phyloP scores from a whole-genome alignment of 169 alveolate genomes.

The Nephromyces sp. region DNA sequence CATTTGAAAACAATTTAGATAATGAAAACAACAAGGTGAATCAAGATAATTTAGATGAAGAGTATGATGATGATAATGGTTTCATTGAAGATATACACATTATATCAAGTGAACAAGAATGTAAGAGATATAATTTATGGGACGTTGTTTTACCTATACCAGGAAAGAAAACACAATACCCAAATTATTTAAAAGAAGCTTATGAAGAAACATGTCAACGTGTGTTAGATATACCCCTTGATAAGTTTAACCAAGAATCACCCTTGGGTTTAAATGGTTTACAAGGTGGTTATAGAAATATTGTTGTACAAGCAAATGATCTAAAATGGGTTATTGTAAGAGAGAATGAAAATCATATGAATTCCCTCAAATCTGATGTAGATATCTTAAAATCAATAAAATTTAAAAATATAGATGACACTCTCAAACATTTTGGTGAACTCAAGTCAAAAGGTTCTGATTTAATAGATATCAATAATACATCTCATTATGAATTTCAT shows the following conservation, averaged over 20 bases:
- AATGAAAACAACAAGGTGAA: no score
- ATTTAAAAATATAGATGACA: no score
- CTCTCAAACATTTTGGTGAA: background rate
- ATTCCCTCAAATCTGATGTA: background rate
- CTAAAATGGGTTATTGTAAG: background rate
- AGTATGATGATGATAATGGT: background rate
- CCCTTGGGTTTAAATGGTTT: background rate
- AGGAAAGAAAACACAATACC: conserved; percentile 1
- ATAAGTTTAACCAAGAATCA: background rate
- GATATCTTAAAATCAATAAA: background rate
- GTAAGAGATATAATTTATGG: background rate
- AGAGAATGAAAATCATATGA: no score
- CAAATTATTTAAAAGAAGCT: background rate
- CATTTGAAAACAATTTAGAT: no score
- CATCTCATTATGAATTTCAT: background rate
- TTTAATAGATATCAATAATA: background rate
- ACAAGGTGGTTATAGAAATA: background rate
- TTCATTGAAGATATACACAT: background rate
- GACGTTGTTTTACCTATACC: conserved; percentile 26
- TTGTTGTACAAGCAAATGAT: background rate
- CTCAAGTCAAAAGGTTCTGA: background rate
- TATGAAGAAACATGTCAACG: background rate
- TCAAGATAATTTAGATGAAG: no score
- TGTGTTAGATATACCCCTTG: background rate
- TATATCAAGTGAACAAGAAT: conserved; percentile 1